Base-by-base conservation (phyloP, 2,329 filamentous ascomycete species). In the Fusarium gaditjirri region DNA sequence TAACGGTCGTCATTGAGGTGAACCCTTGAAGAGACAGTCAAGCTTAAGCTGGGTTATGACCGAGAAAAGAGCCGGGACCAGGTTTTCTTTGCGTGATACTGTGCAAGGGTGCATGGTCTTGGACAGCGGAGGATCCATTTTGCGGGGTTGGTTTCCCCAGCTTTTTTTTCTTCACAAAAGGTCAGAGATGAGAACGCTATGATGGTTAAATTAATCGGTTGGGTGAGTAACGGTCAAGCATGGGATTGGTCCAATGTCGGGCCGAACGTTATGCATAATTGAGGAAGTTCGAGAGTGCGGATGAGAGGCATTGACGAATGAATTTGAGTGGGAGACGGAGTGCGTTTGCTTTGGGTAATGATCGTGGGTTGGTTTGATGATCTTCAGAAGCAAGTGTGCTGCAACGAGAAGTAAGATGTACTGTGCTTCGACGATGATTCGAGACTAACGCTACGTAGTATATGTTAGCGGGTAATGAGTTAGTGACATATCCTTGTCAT, bases 51-150 rank as follows among this genome's bases (percentile, higher is more conserved):
- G 41, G 36, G 52, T 53, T 71, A 71, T 36, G 62, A 42, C 68
- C 68, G 68, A 71, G 68, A 71, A 71, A 71, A 71, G 63, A 71
- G 68, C 68, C 68, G 68, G 68, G 21, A 38, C 39, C 55, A 63
- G 55, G 68, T 68, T 52, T 42, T 61, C 42, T 46, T 57, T 46
- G 36, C 36, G 27, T 61, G 66, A 70, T 61, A 61, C 36, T 41
- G 49, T 66, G 38, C 43, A 52, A 31, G 67, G 67, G 46, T 71
- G 53, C 38, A 46, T 54, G 29, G 39, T 13, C 35, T 55, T 23
- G 11, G 23, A 50, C 14, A 33, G 53, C 39, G 55, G 55, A 70
- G 55, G 52, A 25, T 61, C 70, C 47, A 38, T 42, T 61, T 71
- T 72, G 68, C 66, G 66, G 67, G 67, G 68, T 67, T 58, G 14